A percentile compares a stretch with the other conserved stretches of the same genome.
phyloP scores from a whole-genome alignment of 495 filamentous ascomycete species.

The Viridothelium virens region DNA sequence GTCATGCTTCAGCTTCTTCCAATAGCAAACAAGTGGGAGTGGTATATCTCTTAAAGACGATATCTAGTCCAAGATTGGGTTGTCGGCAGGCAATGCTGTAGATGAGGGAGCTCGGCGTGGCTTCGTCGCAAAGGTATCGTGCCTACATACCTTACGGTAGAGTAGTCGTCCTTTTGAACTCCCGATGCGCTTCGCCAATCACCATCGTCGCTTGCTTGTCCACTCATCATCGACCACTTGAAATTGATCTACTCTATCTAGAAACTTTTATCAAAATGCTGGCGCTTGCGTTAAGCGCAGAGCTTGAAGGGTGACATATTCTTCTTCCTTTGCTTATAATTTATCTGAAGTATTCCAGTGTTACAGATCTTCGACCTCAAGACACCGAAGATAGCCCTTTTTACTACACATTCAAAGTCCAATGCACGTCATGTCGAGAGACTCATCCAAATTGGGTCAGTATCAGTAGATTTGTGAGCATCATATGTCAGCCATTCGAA shows the following conservation, averaged over 20 bases:
- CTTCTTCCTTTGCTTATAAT: constrained; percentile 17
- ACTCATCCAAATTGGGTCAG: constrained; percentile 79
- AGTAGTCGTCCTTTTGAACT: not conserved
- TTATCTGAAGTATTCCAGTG: constrained; percentile 46
- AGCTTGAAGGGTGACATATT: constrained; percentile 59
- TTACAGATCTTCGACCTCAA: constrained; percentile 77
- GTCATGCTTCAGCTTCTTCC: constrained; percentile 4
- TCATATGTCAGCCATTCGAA: not conserved
- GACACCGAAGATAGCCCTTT: constrained; percentile 76
- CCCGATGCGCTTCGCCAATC: not conserved
- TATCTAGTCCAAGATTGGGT: not conserved
- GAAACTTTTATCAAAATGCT: constrained; percentile 50
- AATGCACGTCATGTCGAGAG: constrained; percentile 92
- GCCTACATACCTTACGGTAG: no score
- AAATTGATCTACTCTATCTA: no score
- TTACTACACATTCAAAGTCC: constrained; percentile 92
- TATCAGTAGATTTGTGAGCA: constrained; percentile 78
- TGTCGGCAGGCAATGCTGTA: not conserved
- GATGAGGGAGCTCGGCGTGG: no score
- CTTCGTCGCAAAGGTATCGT: no score
- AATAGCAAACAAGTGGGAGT: constrained; percentile 1
- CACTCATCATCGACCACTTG: not conserved
- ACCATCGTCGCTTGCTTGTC: not conserved
- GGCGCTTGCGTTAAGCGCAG: constrained; percentile 68
- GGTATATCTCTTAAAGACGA: no score